Conservation (phyloP, 805 yeast genomes). For the Zygosaccharomyces siamensis region DNA sequence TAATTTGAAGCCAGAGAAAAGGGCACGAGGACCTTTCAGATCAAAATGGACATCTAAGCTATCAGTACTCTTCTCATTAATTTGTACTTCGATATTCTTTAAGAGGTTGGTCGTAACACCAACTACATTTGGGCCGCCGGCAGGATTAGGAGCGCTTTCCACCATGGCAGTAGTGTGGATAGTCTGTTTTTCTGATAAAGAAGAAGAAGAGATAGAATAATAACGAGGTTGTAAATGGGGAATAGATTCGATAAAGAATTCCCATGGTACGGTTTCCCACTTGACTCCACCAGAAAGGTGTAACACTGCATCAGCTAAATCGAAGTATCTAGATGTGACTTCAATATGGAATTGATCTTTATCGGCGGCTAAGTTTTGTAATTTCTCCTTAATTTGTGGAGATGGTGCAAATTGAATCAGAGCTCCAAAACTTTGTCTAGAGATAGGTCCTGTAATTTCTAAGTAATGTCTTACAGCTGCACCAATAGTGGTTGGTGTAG, state of each 20-base stretch:
- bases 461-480: conserved; percentile 79
- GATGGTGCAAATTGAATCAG: conserved; percentile 82
- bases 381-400: conserved; percentile 40
- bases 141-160: conserved; percentile 48
- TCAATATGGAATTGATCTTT: conserved; percentile 62
- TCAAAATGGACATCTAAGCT: conserved; percentile 53
- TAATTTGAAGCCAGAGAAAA: conserved; percentile 45
- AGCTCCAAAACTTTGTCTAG: conserved; percentile 75
- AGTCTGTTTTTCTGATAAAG: conserved; percentile 64
- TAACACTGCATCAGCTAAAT: conserved; percentile 71
- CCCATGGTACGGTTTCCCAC: conserved; percentile 82
- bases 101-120: conserved; percentile 93
- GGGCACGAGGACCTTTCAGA: conserved; percentile 79
- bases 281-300: conserved; percentile 53
- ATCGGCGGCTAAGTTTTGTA: conserved; percentile 52
- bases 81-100: conserved; percentile 59
- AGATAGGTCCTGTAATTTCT: conserved; percentile 89
- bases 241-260: conserved; percentile 74
- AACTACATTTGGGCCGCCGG: conserved; percentile 31
- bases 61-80: conserved; percentile 42
- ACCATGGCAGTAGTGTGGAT: conserved; percentile 90
- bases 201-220: conserved; percentile 92
- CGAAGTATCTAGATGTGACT: conserved; percentile 56
- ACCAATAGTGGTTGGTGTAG: conserved; percentile 82
- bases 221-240: conserved; percentile 88